Base-by-base conservation (phyloP, 495 filamentous ascomycete genomes). In the Tuber melanosporum region DNA sequence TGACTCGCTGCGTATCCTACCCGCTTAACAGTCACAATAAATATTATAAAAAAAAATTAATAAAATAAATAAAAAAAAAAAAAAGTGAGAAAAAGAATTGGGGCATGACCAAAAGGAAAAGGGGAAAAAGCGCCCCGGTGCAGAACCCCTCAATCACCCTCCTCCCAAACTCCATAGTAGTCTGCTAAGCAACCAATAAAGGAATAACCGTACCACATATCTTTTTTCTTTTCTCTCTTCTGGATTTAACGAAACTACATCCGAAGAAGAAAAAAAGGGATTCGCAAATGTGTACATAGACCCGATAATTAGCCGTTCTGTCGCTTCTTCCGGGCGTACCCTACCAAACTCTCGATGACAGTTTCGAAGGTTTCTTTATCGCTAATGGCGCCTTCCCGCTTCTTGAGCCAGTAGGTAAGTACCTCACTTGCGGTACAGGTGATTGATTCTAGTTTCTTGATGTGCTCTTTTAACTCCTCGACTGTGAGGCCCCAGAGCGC, bases 301-400 rank as follows among this genome's bases (percentile, higher is more conserved):
- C 17, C 26, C 32, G 32, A 36, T 14, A 17, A 66, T 66, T 26
- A 82, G 41, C 82, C 82, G 20, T 80, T 78, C 85, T 94, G 95
- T 83, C 95, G 87, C 71, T 93, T 91, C 83, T 94, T 93, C 85
- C 94, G 88, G 14, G 96, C 95, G 86, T 97, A 95, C 84, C 92
- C 95, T 69, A 99, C 95, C 76, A 99, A 85, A 83, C 98, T 97
- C 86, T 98, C 96, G 87, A 99, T 97, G 14, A 99, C 95, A 0
- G 92, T 93, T 82, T 99, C 95, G 86, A 99, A 98, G 9, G 93
- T 93, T 85, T 98, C 95, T 80, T 96, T 92, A 79, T 99, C 95
- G 43, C 92, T 90, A 74, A 96, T 86, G 74, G 94, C 92, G 73
- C 92, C 91, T 82, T 97, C 94, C 46, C 90, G 90, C 80, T 91